These are phyloP conservation scores for Penicillium antarcticum DNA, from an alignment of 495 filamentous ascomycete genomes.

Conservation along the genomic window DNA sequence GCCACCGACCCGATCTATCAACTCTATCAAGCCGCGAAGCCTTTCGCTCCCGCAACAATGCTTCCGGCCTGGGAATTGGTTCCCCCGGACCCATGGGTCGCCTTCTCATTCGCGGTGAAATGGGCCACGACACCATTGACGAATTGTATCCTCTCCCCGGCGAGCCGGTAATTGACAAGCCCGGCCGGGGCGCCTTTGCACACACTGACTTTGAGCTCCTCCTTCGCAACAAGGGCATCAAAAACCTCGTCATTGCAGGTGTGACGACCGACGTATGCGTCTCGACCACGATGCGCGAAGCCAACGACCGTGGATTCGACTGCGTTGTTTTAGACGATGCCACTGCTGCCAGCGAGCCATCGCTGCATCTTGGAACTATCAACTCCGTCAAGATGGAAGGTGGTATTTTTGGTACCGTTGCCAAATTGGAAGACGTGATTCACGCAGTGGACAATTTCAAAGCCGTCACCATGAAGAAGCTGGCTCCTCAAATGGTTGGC, in stretches of 20 bases:
- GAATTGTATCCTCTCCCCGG: conserved; percentile 53
- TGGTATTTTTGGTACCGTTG: conserved; percentile 55
- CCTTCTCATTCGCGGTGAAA: conserved; percentile 61
- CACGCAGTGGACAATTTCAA: conserved; percentile 47
- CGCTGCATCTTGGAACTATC: conserved; percentile 47
- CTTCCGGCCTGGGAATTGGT: conserved; percentile 55
- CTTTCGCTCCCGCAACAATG: conserved; percentile 52
- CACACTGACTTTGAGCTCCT: conserved; percentile 62
- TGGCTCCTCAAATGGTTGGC: conserved; percentile 38
- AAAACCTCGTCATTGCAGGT: conserved; percentile 62
- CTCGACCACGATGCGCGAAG: conserved; percentile 65
- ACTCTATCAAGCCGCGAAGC: conserved; percentile 56
- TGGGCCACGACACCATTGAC: conserved; percentile 59
- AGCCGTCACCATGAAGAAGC: conserved; percentile 40
- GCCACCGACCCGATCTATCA: conserved; percentile 61
- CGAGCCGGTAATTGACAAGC: conserved; percentile 67
- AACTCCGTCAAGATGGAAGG: conserved; percentile 56
- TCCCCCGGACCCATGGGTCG: conserved; percentile 59
- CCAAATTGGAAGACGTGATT: conserved; percentile 46
- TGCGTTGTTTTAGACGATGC: conserved; percentile 57
- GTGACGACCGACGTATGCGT: conserved; percentile 73
- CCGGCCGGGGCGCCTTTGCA: conserved; percentile 62
- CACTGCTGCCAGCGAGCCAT: conserved; percentile 46
- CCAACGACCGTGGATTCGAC: conserved; percentile 72
- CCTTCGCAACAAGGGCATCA: conserved; percentile 60